Conservation (phyloP, 768 basidiomycete species). For the Dentipellis fragilis region DNA sequence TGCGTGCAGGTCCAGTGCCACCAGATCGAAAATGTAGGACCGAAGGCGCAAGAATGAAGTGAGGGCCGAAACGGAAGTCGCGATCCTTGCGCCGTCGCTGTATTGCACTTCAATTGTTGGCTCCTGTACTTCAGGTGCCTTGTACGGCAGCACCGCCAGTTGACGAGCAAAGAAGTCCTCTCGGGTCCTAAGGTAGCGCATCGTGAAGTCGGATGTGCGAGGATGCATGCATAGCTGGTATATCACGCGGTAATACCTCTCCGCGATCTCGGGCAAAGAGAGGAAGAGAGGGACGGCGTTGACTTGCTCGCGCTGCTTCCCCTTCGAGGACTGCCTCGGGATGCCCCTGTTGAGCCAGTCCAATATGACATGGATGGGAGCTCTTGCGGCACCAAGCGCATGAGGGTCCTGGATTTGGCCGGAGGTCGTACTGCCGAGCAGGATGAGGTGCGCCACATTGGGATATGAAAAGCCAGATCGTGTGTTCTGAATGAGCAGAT, state of each 20-base stretch:
- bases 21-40: conserved; percentile 76
- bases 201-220: conserved; percentile 68
- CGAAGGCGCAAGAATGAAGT: conserved; percentile 74
- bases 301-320: conserved; percentile 28
- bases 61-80: conserved; percentile 58
- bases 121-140: conserved; percentile 40
- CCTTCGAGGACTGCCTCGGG: conserved; percentile 40
- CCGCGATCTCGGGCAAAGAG: conserved; percentile 67
- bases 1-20: conserved; percentile 82
- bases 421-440: conserved; percentile 57
- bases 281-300: conserved; percentile 41
- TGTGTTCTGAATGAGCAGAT: conserved; percentile 75
- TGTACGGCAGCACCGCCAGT: conserved; percentile 64
- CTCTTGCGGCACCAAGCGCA: conserved; percentile 56
- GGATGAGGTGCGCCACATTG: conserved; percentile 79
- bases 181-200: conserved; percentile 77
- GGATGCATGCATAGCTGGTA: conserved; percentile 85
- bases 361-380: conserved; percentile 75
- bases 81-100: conserved; percentile 57
- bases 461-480: conserved; percentile 52
- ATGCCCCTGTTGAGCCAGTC: conserved; percentile 68
- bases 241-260: conserved; percentile 75
- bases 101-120: conserved; percentile 57
- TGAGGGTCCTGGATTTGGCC: conserved; percentile 71
- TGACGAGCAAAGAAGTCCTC: conserved; percentile 88